Evolutionary conservation across 176 grass and related monocot genomes (phyloP), one percentile per base, ranked within the genome.

Genomic region (Themeda triandra): DNA sequence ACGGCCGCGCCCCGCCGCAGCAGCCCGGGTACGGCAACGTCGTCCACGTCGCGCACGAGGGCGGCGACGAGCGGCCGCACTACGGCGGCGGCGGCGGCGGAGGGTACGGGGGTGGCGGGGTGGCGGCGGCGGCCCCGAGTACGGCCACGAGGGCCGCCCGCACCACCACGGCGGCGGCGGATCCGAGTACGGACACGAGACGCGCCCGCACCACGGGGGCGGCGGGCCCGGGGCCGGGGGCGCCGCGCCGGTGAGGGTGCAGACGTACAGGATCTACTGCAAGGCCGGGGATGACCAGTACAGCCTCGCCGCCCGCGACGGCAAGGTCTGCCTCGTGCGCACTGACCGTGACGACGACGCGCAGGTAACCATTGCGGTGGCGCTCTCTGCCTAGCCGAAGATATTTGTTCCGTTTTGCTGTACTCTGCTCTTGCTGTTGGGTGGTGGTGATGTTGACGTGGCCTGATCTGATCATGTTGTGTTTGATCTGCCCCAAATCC

Each of bases 301-400:
- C 86, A 89, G 92, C 84, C 92, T 97, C 68, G 69, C 84, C 35
- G 42, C 69, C 23, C 82, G 90, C 46, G 79, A 91, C 49, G 92
- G 88, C 66, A 83, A 87, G 48, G 86, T 90, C 28, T 58, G 82
- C 79, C 86, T 97, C 53, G 79, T 87, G 8, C 67, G 68, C 27
- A 77, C 82, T 5, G 66, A 94, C 36, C 86, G 81, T 6, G 12
- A 84, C 42, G 92, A 97, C 76, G 77, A 84, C 4, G 19, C 83
- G 6, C 95, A 97, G 92, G 95, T 84, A 11, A 18, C 11, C 6
- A 7, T 29, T 3, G 1, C 59, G 27, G 28, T 8, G 8, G 4
- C 4, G 28, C 49, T 6, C 25, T 17, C 9, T 54, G 41, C 15
- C 29, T 23, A 13, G 11, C 14, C 35, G 0, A 25, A 19, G 56